Conservation (phyloP, 306 rosid genomes). For the Carpinus viminea region DNA sequence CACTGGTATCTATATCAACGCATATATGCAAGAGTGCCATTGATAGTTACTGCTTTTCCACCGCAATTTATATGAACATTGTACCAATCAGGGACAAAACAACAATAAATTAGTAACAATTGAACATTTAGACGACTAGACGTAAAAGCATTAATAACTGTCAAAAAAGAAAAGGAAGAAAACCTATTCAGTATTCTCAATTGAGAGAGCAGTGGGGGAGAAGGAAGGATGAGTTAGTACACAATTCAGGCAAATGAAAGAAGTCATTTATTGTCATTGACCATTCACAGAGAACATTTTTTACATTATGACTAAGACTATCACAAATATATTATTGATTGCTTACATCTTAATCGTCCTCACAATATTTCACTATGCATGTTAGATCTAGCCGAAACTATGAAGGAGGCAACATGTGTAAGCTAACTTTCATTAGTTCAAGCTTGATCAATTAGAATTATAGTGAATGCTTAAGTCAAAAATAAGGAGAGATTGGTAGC, state of each 20-base stretch:
- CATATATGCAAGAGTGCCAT: slow-evolving; percentile 23
- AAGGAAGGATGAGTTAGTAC: neutral
- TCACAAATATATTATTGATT: neutral
- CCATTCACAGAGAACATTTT: neutral
- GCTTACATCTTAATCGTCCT: neutral
- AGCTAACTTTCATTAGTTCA: neutral
- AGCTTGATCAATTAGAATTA: neutral
- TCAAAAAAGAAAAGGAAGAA: neutral
- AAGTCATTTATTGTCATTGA: neutral
- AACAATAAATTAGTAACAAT: neutral
- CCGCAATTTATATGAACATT: slow-evolving; percentile 46
- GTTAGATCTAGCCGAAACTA: neutral
- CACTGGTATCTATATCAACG: slow-evolving; percentile 7
- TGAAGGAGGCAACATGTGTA: neutral
- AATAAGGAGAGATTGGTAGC: neutral
- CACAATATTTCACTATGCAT: neutral
- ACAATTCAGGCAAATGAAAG: neutral
- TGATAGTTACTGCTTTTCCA: slow-evolving; percentile 19
- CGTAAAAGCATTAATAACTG: neutral
- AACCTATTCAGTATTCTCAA: neutral
- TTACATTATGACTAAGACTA: neutral
- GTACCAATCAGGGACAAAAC: slow-evolving; percentile 17
- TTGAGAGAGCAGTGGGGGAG: neutral
- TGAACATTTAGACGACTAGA: neutral
- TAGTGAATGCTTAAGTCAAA: neutral